Base-by-base conservation (phyloP, 495 filamentous ascomycete species). In the Penicillium soppii region DNA sequence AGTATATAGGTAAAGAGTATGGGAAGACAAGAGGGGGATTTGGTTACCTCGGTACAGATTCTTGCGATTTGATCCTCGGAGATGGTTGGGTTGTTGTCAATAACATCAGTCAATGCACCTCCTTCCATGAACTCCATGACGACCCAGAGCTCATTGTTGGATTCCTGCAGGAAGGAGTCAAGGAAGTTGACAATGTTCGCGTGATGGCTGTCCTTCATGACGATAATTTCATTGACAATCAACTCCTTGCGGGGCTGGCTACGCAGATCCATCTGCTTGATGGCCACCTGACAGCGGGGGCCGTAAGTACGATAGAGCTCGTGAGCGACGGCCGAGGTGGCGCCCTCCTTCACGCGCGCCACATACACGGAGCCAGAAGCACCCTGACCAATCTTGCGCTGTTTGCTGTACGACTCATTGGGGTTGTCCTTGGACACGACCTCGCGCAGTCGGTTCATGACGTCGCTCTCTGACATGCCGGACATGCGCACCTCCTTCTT, bases 41-140 rank as follows among this genome's bases (percentile, higher is more conserved):
- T n/a, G n/a, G n/a, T 48, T 77, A 97, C 94, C 88, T 98, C 94
- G 43, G 86, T 77, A 69, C 94, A 98, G 47, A 98, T 96, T 8
- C 94, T 96, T 4, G 94, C 91, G 62, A 98, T 98, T 65, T 98
- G 94, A 65, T 95, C 88, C 69, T 98, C 94, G 21, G 86, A 86
- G 59, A 98, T 95, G 43, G 81, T 75, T 9, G 81, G 81, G 69
- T 97, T 98, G 70, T 96, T 96, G 65, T 97, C 95, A 71, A 97
- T 97, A 44, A 98, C 91, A 78, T 98, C 95, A 1, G 95, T 98
- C 64, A 98, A 73, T 40, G 94, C 91, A 67, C 94, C 94, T 53
- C 94, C 94, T 69, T 97, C 94, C 95, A 98, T 97, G 62, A 94
- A 98, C 70, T 98, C 94, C 95, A 98, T 96, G 26, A 98, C 94